Base-by-base conservation (phyloP, 257 asterid genomes). In the Coffea canephora region DNA sequence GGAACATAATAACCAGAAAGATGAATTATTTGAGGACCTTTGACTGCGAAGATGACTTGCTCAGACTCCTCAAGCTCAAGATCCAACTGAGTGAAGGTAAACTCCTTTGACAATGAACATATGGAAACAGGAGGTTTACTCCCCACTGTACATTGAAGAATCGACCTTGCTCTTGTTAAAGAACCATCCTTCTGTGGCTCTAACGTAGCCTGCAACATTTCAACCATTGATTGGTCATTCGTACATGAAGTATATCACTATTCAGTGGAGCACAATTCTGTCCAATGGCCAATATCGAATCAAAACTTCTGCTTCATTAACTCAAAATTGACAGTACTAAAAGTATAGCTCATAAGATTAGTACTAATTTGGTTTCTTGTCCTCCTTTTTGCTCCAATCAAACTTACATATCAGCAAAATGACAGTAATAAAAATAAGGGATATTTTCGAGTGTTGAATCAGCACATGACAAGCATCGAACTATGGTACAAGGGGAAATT, bases 31-130 rank as follows among this genome's bases (percentile, higher is more conserved):
- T 14, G 55, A 39, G 69, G 41, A 16, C 78, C 78, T 39, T 12
- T 55, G 5, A 59, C n/a, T 34, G 78, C 36, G 78, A 75, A 75
- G 59, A 75, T 18, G 11, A 59, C 78, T 14, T 75, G 54, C 21
- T 75, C 78, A 9, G 69, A 18, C 78, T 75, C 69, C 41, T 75
- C 69, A 41, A 75, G 61, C 41, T 55, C 78, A 57, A 75, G 78
- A 34, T 59, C 48, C 41, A 75, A 14, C 41, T 31, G 49, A 59
- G 69, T 27, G 55, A 14, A 36, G 16, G 78, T 69, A 43, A 27
- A 12, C 5, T 16, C 69, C 36, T 59, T 75, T 57, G 78, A 55
- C 57, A 75, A 23, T 8, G 78, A 21, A 31, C 78, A 75, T 36
- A 75, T 23, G 69, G 14, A 57, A 4, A 75, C n/a, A 19, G 78